Conservation (phyloP, 75 land plant species). For the Pinus taeda region DNA sequence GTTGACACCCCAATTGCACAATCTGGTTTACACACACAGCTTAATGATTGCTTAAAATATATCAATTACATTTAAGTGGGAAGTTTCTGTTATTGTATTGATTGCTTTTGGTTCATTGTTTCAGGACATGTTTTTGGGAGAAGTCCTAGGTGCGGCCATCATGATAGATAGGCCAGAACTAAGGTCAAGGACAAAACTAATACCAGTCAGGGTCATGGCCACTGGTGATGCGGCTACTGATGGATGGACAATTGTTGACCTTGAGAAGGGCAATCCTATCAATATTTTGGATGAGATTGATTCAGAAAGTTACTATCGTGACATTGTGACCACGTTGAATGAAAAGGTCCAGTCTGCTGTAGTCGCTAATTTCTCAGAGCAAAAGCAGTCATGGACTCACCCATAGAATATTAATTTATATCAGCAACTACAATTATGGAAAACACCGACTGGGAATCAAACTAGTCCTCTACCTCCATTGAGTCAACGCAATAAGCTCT, state of each 20-base stretch:
- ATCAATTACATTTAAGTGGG: background rate
- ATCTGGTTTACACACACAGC: background rate
- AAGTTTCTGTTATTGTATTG: background rate
- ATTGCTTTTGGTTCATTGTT: background rate
- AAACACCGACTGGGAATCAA: no score
- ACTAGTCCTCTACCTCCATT: no score
- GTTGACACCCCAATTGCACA: background rate
- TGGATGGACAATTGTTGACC: conserved; percentile 43
- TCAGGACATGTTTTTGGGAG: conserved; percentile 72
- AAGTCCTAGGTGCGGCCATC: conserved; percentile 58
- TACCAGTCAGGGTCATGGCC: conserved; percentile 26
- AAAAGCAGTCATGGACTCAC: conserved; percentile 45
- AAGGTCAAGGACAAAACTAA: conserved; percentile 9
- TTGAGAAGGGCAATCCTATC: conserved; percentile 36
- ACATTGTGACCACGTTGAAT: conserved; percentile 28
- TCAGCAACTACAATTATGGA: no score
- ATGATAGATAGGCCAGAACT: conserved; percentile 23
- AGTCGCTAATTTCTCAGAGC: conserved; percentile 49
- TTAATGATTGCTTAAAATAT: background rate
- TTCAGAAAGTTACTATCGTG: conserved; percentile 25
- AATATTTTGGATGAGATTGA: conserved; percentile 32
- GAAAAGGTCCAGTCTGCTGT: conserved; percentile 52
- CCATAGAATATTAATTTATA: no score
- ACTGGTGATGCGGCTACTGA: conserved; percentile 35
- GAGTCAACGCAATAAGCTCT: no score